A percentile compares a stretch with the other conserved stretches of the same genome.
These are phyloP conservation scores for Lotmaria passim DNA, from an alignment of 208 protist species.

Conservation along the genomic window DNA sequence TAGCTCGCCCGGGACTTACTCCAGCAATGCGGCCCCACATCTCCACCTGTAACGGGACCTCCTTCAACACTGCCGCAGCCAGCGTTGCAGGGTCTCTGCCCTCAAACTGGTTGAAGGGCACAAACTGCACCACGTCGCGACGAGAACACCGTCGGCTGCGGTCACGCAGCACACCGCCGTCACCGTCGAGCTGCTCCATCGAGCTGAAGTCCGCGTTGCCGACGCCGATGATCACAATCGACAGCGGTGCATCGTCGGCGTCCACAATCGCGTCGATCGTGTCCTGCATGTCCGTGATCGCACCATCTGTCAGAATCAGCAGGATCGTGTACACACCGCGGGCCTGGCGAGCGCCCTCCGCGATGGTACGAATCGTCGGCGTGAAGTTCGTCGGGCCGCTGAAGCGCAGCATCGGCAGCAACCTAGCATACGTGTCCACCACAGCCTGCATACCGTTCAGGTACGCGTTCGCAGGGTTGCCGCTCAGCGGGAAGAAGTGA, in stretches of 20 bases:
- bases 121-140: constrained; percentile 80
- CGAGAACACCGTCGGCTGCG: constrained; percentile 5
- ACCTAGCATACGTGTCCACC: constrained; percentile 48
- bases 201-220: constrained; percentile 87
- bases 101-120: constrained; percentile 60
- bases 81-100: constrained; percentile 35
- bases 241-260: constrained; percentile 79
- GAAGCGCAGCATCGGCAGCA: constrained; percentile 42
- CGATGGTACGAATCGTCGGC: constrained; percentile 35
- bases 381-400: constrained; percentile 80
- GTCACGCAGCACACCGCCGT: constrained; percentile 55
- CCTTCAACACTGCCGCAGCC: constrained; percentile 53
- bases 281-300: constrained; percentile 81
- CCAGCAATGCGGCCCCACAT: neutral
- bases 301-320: constrained; percentile 92
- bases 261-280: constrained; percentile 80
- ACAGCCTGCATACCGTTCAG: constrained; percentile 61
- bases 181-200: constrained; percentile 93
- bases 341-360: constrained; percentile 28
- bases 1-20: neutral
- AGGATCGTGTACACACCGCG: constrained; percentile 80
- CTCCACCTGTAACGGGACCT: constrained; percentile 60
- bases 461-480: constrained; percentile 46
- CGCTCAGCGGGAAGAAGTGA: constrained; percentile 62
- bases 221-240: constrained; percentile 93